Evolutionary conservation across 805 yeast genomes (phyloP).

Genomic region (Millerozyma miso): DNA sequence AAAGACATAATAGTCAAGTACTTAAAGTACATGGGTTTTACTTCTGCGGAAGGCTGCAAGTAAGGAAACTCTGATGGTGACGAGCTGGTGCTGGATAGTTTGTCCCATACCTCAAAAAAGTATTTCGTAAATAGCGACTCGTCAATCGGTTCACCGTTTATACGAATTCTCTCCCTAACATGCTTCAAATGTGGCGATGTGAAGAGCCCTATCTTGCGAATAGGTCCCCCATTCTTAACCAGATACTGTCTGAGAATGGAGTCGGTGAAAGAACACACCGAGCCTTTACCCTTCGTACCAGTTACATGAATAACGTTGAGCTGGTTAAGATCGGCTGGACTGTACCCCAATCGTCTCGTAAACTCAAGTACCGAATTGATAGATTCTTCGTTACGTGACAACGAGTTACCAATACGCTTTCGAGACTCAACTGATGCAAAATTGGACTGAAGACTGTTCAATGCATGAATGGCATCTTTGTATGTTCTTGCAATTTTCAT

Average conservation of each 20-base stretch:
- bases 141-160: conserved; percentile 79
- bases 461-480: conserved; percentile 76
- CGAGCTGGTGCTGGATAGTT: conserved; percentile 55
- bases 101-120: conserved; percentile 93
- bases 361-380: conserved; percentile 72
- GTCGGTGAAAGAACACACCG: conserved; percentile 92
- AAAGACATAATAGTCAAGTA: conserved; percentile 85
- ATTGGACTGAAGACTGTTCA: conserved; percentile 87
- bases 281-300: conserved; percentile 98
- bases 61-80: conserved; percentile 57
- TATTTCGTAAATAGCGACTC: conserved; percentile 80
- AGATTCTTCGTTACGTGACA: conserved; percentile 57
- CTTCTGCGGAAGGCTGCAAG: conserved; percentile 58
- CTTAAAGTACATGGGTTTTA: conserved; percentile 90
- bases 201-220: conserved; percentile 79
- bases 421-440: conserved; percentile 84
- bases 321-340: conserved; percentile 61
- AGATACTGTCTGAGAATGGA: conserved; percentile 69
- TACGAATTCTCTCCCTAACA: conserved; percentile 86
- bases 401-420: conserved; percentile 59
- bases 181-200: conserved; percentile 94
- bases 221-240: conserved; percentile 14
- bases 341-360: conserved; percentile 36
- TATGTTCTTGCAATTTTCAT: conserved; percentile 17
- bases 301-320: conserved; percentile 87